These are phyloP conservation scores for Claviceps cyperi DNA, from an alignment of 2,329 filamentous ascomycete species.

Conservation along the genomic window DNA sequence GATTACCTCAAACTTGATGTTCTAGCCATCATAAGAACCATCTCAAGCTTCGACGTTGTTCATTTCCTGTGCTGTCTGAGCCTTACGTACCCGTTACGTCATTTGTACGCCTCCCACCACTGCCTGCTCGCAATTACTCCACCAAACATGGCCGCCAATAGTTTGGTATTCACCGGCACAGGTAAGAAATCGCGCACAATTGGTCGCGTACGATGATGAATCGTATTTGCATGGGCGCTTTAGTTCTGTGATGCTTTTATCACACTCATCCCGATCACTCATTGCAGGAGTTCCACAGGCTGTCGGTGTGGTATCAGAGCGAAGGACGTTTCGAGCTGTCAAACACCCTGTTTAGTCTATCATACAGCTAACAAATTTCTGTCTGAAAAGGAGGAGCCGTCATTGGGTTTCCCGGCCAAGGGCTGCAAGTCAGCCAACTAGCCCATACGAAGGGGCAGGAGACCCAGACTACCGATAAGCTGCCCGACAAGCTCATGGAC, in stretches of 20 bases:
- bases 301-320: neutral
- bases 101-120: constrained; percentile 3
- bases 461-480: constrained; percentile 5
- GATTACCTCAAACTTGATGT: neutral
- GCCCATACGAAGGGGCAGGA: neutral
- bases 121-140: neutral
- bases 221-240: neutral
- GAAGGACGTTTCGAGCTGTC: neutral
- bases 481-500: constrained; percentile 8
- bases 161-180: constrained; percentile 20
- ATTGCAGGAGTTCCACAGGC: neutral
- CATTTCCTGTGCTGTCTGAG: neutral
- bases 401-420: constrained; percentile 9
- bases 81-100: constrained; percentile 7
- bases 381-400: no score
- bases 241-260: neutral
- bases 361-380: no score
- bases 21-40: neutral
- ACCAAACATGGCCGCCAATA: constrained; percentile 19
- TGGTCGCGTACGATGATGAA: neutral
- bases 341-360: no score
- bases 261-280: neutral
- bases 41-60: neutral
- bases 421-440: constrained; percentile 11
- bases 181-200: constrained; percentile 12